Conservation (phyloP, 1,284 basidiomycete genomes). For the Fomitiporia mediterranea region DNA sequence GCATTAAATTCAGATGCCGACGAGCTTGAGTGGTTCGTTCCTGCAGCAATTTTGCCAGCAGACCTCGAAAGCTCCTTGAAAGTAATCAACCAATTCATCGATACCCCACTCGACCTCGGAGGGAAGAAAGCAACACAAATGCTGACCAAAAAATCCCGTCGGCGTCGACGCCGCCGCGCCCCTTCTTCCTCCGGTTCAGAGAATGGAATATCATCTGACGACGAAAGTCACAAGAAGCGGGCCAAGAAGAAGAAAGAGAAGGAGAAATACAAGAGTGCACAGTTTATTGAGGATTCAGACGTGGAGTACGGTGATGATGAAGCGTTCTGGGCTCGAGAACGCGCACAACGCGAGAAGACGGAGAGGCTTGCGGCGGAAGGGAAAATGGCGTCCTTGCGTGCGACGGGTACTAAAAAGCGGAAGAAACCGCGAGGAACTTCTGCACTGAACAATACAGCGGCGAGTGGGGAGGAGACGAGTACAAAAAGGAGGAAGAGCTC, state of each 20-base stretch:
- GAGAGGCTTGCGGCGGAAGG: slow-evolving; percentile 43
- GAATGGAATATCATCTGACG: slow-evolving; percentile 41
- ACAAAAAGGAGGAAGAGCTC: slow-evolving; percentile 10
- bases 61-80: slow-evolving; percentile 60
- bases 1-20: slow-evolving; percentile 45
- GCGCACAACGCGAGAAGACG: slow-evolving; percentile 45
- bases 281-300: slow-evolving; percentile 88
- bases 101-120: slow-evolving; percentile 67
- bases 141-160: slow-evolving; percentile 57
- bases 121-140: slow-evolving; percentile 68
- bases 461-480: not conserved
- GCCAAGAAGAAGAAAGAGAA: slow-evolving; percentile 65
- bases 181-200: slow-evolving; percentile 43
- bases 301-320: slow-evolving; percentile 73
- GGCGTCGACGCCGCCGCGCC: slow-evolving; percentile 34
- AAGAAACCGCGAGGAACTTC: slow-evolving; percentile 27
- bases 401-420: slow-evolving; percentile 68
- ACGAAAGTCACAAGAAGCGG: slow-evolving; percentile 41
- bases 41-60: slow-evolving; percentile 56
- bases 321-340: slow-evolving; percentile 76
- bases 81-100: slow-evolving; percentile 74
- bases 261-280: slow-evolving; percentile 78
- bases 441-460: slow-evolving; percentile 11
- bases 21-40: slow-evolving; percentile 78
- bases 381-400: slow-evolving; percentile 51